Conservation (phyloP, 441 rosid genomes). For the Raphanus hybrid region DNA sequence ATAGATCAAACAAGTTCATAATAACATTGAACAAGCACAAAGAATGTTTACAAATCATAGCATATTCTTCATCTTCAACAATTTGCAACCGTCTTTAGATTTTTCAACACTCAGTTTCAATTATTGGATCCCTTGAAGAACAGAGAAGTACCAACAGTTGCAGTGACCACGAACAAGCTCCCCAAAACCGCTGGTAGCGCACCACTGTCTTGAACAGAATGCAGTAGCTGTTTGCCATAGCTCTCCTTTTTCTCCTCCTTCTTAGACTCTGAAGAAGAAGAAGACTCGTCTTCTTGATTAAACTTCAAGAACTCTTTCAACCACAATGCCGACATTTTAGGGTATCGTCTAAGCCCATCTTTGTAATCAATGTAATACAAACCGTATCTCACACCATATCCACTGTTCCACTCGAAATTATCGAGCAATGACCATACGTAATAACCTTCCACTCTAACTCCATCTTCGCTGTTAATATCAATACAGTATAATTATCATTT, state of each 20-base stretch:
- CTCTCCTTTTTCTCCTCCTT: constrained; percentile 41
- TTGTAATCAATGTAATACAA: constrained; percentile 40
- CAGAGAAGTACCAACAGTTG: constrained; percentile 41
- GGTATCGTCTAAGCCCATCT: constrained; percentile 38
- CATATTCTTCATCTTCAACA: background rate
- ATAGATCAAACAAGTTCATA: constrained; percentile 18
- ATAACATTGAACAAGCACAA: constrained; percentile 18
- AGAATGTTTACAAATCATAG: constrained; percentile 10
- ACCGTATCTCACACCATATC: constrained; percentile 46
- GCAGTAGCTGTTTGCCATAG: constrained; percentile 30
- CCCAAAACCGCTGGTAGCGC: constrained; percentile 38
- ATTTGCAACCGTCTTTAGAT: background rate
- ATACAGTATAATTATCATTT: too few relatives aligned
- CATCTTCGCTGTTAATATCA: constrained; percentile 40
- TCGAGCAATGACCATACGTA: constrained; percentile 47
- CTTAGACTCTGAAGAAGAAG: constrained; percentile 18
- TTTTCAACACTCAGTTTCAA: constrained; percentile 17
- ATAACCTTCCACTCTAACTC: constrained; percentile 49
- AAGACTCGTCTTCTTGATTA: constrained; percentile 30
- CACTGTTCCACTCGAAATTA: constrained; percentile 46
- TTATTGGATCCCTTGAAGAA: constrained; percentile 39
- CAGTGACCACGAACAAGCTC: constrained; percentile 41
- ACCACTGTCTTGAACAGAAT: constrained; percentile 38
- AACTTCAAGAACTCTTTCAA: constrained; percentile 40
- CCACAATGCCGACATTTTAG: constrained; percentile 43